Conservation (phyloP, 179 eudicot species). For the Gypsophila paniculata region DNA sequence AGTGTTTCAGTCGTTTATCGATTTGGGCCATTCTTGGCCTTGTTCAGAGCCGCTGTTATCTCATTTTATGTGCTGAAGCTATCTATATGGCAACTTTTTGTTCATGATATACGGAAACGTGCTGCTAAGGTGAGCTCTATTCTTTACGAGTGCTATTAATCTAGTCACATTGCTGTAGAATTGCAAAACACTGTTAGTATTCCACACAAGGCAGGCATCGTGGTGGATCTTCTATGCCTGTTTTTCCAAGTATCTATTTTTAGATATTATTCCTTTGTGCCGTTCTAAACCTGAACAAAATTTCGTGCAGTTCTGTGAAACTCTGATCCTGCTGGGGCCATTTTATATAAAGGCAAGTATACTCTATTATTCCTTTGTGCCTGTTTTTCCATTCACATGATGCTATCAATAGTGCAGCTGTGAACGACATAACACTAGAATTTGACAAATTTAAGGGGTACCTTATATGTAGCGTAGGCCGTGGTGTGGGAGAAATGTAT, state of each 20-base stretch:
- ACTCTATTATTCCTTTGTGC: not conserved
- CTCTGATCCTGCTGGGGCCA: constrained; percentile 84
- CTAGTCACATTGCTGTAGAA: not conserved
- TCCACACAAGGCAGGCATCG: not conserved
- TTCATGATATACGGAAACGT: constrained; percentile 68
- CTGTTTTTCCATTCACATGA: not conserved
- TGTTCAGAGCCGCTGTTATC: constrained; percentile 86
- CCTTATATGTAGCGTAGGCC: not conserved
- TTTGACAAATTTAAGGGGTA: not conserved
- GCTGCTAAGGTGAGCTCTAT: constrained; percentile 56
- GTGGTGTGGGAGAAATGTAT: not conserved
- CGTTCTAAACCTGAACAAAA: constrained; percentile 1
- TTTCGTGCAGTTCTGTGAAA: constrained; percentile 84
- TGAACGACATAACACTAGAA: not conserved
- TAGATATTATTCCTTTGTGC: not conserved
- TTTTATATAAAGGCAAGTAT: constrained; percentile 81
- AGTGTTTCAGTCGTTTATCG: constrained; percentile 59
- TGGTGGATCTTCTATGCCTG: not conserved
- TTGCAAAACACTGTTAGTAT: not conserved
- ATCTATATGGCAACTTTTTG: constrained; percentile 64
- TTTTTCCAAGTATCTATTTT: not conserved
- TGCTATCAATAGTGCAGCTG: not conserved
- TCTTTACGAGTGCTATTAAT: not conserved
- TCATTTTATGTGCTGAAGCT: constrained; percentile 83
- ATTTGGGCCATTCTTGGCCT: constrained; percentile 92